Evolutionary conservation across 257 asterid species (phyloP).

Genomic region (Rubia yunnanensis): DNA sequence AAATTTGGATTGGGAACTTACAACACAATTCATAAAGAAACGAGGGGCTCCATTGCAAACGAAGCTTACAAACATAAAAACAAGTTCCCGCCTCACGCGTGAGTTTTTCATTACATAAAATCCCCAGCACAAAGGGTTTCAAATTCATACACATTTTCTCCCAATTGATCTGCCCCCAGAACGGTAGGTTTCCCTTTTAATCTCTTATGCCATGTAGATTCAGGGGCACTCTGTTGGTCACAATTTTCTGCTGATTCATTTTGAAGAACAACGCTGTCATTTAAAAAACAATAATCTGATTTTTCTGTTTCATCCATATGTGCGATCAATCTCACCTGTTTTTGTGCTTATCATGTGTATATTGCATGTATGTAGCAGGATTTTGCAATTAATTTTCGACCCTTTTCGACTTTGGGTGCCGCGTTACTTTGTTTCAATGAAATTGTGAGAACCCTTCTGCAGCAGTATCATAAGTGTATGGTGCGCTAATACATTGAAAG

Average conservation of each 20-base stretch:
- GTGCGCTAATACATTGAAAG: background rate
- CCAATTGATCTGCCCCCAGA: constrained; percentile 7
- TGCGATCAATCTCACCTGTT: background rate
- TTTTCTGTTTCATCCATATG: background rate
- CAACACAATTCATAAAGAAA: background rate
- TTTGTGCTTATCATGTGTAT: background rate
- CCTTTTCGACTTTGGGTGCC: background rate
- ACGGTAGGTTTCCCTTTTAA: constrained; percentile 16
- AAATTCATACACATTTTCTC: constrained; percentile 6
- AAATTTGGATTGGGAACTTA: no score
- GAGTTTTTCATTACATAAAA: constrained; percentile 10
- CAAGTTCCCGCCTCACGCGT: constrained; percentile 45
- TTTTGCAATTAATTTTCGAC: background rate
- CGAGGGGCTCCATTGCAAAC: constrained; percentile 23
- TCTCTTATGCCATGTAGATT: background rate
- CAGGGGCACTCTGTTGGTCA: background rate
- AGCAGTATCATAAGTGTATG: background rate
- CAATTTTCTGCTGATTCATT: background rate
- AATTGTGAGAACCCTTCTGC: background rate
- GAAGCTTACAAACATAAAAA: constrained; percentile 1
- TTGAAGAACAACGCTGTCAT: background rate
- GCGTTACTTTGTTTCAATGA: background rate
- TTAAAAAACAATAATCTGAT: no score
- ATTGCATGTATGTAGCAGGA: background rate
- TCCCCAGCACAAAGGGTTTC: constrained; percentile 24